Percentiles rank a stretch among this genome's conserved stretches.
Conservation (phyloP, 2,329 filamentous ascomycete species). For the Beauveria pseudobassiana region DNA sequence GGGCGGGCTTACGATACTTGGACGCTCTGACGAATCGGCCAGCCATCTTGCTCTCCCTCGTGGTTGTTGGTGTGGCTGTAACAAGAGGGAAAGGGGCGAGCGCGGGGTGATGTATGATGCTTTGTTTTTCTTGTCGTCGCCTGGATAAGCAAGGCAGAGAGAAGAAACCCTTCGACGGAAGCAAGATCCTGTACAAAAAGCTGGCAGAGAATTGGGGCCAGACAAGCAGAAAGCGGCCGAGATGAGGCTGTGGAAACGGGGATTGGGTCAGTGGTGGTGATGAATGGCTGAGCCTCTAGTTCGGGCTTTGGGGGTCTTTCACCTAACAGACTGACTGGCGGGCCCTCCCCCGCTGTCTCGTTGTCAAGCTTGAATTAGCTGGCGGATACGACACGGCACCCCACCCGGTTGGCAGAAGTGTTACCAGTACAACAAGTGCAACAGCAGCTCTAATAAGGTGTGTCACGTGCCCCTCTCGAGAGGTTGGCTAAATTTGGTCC, state of each 20-base stretch:
- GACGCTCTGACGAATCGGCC: slow-evolving; percentile 61
- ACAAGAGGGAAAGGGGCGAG: not conserved
- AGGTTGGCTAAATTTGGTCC: not conserved
- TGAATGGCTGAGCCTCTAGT: slow-evolving; percentile 4
- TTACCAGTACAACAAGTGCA: not conserved
- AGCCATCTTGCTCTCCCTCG: slow-evolving; percentile 36
- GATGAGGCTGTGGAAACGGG: slow-evolving; percentile 17
- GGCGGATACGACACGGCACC: slow-evolving; percentile 1
- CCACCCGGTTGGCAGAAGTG: not conserved
- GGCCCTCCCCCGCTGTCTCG: not conserved
- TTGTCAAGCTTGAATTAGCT: not conserved
- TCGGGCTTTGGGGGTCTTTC: not conserved
- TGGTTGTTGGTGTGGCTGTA: not conserved
- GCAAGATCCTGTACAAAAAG: not conserved
- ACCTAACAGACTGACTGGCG: not conserved
- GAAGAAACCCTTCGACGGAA: not conserved
- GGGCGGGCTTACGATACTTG: slow-evolving; percentile 53
- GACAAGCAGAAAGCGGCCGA: slow-evolving; percentile 5
- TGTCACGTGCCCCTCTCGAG: not conserved
- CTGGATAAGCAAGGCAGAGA: not conserved
- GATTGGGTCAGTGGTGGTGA: slow-evolving; percentile 13
- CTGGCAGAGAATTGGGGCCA: slow-evolving; percentile 3
- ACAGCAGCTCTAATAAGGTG: not conserved
- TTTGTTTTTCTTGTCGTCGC: not conserved
- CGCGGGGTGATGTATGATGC: not conserved